Evolutionary conservation across 75 land plant species (phyloP), one percentile per base, ranked within the genome.

Genomic region (Pseudotsuga menziesii): DNA sequence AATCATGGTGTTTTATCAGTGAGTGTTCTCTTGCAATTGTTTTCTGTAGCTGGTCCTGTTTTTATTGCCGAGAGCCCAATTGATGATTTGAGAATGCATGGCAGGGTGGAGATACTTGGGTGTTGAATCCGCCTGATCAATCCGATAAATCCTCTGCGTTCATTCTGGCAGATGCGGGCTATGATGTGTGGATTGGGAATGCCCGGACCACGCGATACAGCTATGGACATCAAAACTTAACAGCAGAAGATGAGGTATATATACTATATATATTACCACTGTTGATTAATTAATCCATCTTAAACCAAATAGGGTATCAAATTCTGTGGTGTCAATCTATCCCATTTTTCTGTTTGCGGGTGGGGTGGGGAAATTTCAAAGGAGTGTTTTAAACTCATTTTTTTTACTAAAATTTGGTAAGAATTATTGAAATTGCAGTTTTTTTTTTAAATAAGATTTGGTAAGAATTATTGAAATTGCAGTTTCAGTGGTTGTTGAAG

Each of bases 1-100:
- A 88, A 89, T 74, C 91, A 92, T 77, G 91, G 94, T 0, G 71
- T 92, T 4, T 56, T 88, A 4, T 80, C 82, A 80, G 92, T 90
- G 61, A 29, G 82, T 55, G 13, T 61, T 7, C 44, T 0, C 8
- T 44, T 5, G 7, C 48, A 44, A 29, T 29, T 29, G 1, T 29
- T 29, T 29, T 0, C 0, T 44, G 7, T 44, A 44, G 7, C 48
- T 44, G 32, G 9, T 3, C 48, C 58, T 56, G 35, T 4, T 56
- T 22, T 32, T 12, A 26, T 7, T 20, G 22, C 19, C 14, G 14
- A 25, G 8, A 13, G 22, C 35, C 15, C 0, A 72, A 29, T 32
- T 20, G 5, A 36, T 0, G 6, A 3, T 77, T 3, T 44, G 48
- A 44, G 48, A 44, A 44, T 44, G 7, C 7, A 44, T 5, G 5